phyloP scores from a whole-genome alignment of 1,139 yeast species.

The Candida gigantensis region DNA sequence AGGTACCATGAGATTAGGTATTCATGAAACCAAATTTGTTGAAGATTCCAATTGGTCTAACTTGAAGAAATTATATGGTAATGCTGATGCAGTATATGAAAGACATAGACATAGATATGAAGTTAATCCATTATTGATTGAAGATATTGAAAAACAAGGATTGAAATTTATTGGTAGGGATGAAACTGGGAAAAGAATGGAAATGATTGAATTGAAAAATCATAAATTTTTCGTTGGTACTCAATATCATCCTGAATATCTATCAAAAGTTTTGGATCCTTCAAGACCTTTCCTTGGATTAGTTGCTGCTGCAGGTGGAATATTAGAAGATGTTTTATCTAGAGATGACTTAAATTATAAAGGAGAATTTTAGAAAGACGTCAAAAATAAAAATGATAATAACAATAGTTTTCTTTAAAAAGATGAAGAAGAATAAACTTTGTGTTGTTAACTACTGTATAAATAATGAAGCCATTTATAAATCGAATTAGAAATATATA shows the following conservation, averaged over 20 bases:
- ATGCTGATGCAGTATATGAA: slow-evolving; percentile 68
- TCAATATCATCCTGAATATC: slow-evolving; percentile 97
- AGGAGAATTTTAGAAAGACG: slow-evolving; percentile 49
- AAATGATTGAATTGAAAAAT: slow-evolving; percentile 73
- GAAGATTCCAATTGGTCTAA: slow-evolving; percentile 66
- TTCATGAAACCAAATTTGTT: slow-evolving; percentile 85
- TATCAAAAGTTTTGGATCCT: slow-evolving; percentile 94
- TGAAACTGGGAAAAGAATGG: slow-evolving; percentile 90
- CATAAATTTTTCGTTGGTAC: slow-evolving; percentile 95
- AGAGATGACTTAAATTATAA: slow-evolving; percentile 46
- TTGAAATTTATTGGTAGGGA: slow-evolving; percentile 91
- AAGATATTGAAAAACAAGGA: slow-evolving; percentile 71
- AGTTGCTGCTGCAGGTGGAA: slow-evolving; percentile 89
- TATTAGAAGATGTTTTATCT: slow-evolving; percentile 60
- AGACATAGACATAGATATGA: slow-evolving; percentile 99
- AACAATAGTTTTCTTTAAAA: too few species aligned
- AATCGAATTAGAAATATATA: too few species aligned
- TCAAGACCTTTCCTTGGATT: slow-evolving; percentile 95
- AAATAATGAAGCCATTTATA: too few species aligned
- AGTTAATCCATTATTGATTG: slow-evolving; percentile 82
- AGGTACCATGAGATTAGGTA: slow-evolving; percentile 98
- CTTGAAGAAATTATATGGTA: slow-evolving; percentile 81
- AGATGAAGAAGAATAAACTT: too few species aligned
- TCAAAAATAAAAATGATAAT: too few species aligned
- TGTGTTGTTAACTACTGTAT: too few species aligned